phyloP scores from a whole-genome alignment of 23 red algal genomes.

The Chondrus crispus region DNA sequence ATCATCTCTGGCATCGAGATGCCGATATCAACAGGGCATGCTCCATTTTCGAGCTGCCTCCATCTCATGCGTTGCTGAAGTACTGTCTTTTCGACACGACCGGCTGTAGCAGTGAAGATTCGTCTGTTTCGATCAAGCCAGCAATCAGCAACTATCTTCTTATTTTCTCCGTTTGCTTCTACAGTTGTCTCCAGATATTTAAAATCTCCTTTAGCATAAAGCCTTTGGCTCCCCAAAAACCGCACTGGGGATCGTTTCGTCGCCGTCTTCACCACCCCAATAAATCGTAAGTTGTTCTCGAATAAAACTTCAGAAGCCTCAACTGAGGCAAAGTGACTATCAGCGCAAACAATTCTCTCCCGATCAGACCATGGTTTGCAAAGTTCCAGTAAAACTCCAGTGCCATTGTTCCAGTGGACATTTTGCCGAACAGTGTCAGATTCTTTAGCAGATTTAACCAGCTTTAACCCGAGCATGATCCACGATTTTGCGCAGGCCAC shows the following conservation, averaged over 20 bases:
- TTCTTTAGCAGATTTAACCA: neutral
- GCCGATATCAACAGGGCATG: neutral
- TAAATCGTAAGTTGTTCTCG: neutral
- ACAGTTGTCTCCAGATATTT: neutral
- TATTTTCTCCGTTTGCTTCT: neutral
- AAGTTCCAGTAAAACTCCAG: neutral
- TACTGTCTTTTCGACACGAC: neutral
- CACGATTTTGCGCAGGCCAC: neutral
- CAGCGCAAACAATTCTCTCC: neutral
- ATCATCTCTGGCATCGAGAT: neutral
- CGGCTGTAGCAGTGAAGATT: neutral
- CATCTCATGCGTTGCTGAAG: neutral
- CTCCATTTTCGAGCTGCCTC: neutral
- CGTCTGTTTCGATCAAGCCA: slow-evolving; percentile 16
- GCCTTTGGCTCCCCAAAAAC: neutral
- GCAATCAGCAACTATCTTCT: neutral
- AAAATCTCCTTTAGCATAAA: neutral
- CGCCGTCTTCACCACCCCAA: slow-evolving; percentile 28
- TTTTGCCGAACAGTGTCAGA: neutral
- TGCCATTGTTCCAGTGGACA: neutral
- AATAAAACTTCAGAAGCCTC: neutral
- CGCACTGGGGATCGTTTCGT: neutral
- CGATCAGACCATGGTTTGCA: neutral
- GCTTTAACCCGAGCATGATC: neutral
- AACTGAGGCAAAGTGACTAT: slow-evolving; percentile 5